These are phyloP conservation scores for Farysia itapuensis DNA, from an alignment of 1,284 basidiomycete species.

Conservation along the genomic window DNA sequence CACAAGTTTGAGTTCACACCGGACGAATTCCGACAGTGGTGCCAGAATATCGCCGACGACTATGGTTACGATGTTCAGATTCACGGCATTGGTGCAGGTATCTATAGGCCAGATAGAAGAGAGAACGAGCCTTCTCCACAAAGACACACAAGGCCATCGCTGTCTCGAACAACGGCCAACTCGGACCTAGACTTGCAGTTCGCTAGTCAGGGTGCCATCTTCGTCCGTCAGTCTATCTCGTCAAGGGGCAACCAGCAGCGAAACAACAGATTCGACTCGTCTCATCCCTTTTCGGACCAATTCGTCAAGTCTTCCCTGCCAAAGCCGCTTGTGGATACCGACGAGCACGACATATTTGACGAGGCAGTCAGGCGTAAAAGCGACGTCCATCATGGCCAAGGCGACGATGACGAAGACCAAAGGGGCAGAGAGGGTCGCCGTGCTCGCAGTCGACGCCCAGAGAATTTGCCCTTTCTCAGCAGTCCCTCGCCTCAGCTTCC, in stretches of 20 bases:
- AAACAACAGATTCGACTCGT: conserved; percentile 2
- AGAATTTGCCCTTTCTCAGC: conserved; percentile 40
- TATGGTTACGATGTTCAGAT: conserved; percentile 72
- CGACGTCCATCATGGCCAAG: conserved; percentile 3
- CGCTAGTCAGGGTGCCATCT: conserved; percentile 27
- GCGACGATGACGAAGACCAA: conserved; percentile 20
- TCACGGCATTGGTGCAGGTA: conserved; percentile 24
- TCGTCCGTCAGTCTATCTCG: conserved; percentile 24
- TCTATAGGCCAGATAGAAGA: conserved; percentile 19
- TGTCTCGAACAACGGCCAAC: conserved; percentile 25
- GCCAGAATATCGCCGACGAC: conserved; percentile 66
- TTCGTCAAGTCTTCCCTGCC: conserved; percentile 20
- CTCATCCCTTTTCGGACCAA: conserved; percentile 31
- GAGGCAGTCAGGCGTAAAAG: conserved; percentile 16
- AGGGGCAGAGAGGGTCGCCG: conserved; percentile 18
- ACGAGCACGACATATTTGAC: conserved; percentile 24
- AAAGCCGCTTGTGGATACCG: conserved; percentile 16
- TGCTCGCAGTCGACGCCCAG: conserved; percentile 35
- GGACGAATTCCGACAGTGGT: conserved; percentile 77
- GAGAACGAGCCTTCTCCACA: conserved; percentile 16
- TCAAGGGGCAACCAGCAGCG: conserved; percentile 4
- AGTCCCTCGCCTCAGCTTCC: conserved; percentile 21
- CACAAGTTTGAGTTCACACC: conserved; percentile 92
- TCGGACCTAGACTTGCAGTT: conserved; percentile 20
- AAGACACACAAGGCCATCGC: conserved; percentile 3